These are phyloP conservation scores for Carnegiea gigantea DNA, from an alignment of 179 eudicot species.

Conservation along the genomic window DNA sequence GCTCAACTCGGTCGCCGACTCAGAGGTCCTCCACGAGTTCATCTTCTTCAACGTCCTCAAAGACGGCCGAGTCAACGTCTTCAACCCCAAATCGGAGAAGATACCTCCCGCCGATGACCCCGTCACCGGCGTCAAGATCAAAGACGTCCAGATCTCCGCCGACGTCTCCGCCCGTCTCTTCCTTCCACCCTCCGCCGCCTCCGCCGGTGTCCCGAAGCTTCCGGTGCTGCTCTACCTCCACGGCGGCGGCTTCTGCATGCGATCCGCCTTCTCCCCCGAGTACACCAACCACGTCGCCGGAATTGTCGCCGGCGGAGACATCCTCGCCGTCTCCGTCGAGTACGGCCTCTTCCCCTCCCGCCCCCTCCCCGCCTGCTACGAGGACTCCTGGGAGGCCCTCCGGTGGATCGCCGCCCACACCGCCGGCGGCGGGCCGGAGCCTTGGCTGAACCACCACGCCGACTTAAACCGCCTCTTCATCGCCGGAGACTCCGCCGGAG, in stretches of 20 bases:
- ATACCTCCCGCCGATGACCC: constrained; percentile 34
- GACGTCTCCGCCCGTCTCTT: constrained; percentile 37
- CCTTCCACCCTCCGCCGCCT: constrained; percentile 26
- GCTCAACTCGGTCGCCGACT: neutral
- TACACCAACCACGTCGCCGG: constrained; percentile 27
- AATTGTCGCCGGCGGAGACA: constrained; percentile 20
- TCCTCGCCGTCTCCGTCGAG: constrained; percentile 41
- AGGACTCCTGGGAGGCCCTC: constrained; percentile 41
- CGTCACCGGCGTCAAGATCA: constrained; percentile 27
- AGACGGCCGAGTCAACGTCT: constrained; percentile 32
- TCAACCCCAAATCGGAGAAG: neutral
- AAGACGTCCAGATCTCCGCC: constrained; percentile 32
- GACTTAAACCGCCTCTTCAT: constrained; percentile 35
- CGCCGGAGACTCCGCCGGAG: constrained; percentile 50
- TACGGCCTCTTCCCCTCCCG: constrained; percentile 41
- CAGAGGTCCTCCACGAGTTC: constrained; percentile 28
- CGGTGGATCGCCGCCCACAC: constrained; percentile 35
- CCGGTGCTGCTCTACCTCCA: constrained; percentile 41
- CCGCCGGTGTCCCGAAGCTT: constrained; percentile 17
- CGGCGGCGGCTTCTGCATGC: constrained; percentile 44
- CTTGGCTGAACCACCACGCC: constrained; percentile 37
- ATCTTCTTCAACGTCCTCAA: constrained; percentile 39
- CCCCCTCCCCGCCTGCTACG: constrained; percentile 38
- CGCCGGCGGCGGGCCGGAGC: constrained; percentile 17
- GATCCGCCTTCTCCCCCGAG: constrained; percentile 33